phyloP scores from a whole-genome alignment of 768 basidiomycete species.

The Megacollybia marginata region DNA sequence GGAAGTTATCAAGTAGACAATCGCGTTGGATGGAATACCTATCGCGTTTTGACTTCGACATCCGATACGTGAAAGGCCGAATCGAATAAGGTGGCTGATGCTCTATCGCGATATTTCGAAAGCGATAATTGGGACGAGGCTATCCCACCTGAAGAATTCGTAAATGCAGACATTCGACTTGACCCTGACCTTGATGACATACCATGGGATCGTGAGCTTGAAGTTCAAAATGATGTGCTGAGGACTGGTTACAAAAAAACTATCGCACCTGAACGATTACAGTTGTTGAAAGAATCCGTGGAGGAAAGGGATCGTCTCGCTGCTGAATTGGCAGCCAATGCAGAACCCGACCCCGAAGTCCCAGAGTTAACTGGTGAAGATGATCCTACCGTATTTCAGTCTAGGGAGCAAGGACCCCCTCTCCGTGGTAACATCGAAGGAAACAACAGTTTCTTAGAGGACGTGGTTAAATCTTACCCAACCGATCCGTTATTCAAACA shows the following conservation, averaged over 20 bases:
- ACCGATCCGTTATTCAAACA: not conserved
- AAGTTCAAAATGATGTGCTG: not conserved
- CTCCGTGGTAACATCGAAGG: not conserved
- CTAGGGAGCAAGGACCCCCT: not conserved
- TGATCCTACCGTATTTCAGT: not conserved
- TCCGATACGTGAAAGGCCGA: conserved; percentile 12
- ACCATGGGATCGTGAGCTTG: not conserved
- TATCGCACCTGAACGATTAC: not conserved
- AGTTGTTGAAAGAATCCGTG: not conserved
- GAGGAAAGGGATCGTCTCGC: not conserved
- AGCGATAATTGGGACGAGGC: too few species aligned
- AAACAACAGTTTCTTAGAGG: not conserved
- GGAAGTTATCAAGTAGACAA: conserved; percentile 1
- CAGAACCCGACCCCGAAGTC: not conserved
- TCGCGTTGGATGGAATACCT: conserved; percentile 16
- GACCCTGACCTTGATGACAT: too few species aligned
- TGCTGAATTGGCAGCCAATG: too few species aligned
- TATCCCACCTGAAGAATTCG: not conserved
- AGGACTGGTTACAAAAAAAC: not conserved
- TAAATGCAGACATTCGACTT: not conserved
- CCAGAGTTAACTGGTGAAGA: not conserved
- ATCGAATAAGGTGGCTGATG: conserved; percentile 15
- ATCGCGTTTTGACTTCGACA: conserved; percentile 9
- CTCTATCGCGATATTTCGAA: conserved; percentile 15
- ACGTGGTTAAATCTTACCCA: not conserved